phyloP scores from a whole-genome alignment of 768 basidiomycete genomes.

The Pluteus cervinus region DNA sequence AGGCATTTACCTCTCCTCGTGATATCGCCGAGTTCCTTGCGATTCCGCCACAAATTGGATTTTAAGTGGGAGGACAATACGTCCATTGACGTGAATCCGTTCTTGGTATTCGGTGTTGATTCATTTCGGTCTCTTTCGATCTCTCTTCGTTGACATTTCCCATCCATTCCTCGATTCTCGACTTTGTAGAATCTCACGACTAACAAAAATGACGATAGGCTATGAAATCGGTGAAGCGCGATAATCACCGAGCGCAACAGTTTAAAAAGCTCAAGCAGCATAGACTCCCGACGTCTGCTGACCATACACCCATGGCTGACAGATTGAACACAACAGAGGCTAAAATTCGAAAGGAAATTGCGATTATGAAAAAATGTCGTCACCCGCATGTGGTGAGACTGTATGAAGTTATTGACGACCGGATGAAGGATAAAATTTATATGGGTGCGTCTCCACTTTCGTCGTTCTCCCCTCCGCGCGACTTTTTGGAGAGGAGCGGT shows the following conservation, averaged over 20 bases:
- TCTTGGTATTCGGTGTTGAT: too few species aligned
- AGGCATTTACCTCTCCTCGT: too few species aligned
- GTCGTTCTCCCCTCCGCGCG: not conserved
- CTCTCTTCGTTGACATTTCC: too few species aligned
- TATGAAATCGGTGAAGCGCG: conserved; percentile 72
- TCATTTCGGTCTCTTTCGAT: too few species aligned
- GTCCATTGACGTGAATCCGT: too few species aligned
- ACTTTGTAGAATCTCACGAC: too few species aligned
- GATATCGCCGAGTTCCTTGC: too few species aligned
- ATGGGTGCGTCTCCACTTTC: conserved; percentile 61
- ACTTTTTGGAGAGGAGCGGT: conserved; percentile 2
- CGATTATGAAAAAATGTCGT: conserved; percentile 96
- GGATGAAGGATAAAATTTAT: conserved; percentile 81
- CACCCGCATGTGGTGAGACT: conserved; percentile 88
- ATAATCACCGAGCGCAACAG: conserved; percentile 58
- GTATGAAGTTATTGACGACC: conserved; percentile 93
- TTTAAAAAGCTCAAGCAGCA: conserved; percentile 23
- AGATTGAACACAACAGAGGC: conserved; percentile 67
- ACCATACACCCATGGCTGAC: conserved; percentile 59
- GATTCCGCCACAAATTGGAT: too few species aligned
- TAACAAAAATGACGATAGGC: conserved; percentile 38
- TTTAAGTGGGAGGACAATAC: too few species aligned
- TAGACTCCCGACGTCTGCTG: conserved; percentile 39
- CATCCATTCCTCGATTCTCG: too few species aligned
- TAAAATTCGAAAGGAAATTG: conserved; percentile 90